Conservation (phyloP, 306 rosid species). For the Cicer chorassanicum region DNA sequence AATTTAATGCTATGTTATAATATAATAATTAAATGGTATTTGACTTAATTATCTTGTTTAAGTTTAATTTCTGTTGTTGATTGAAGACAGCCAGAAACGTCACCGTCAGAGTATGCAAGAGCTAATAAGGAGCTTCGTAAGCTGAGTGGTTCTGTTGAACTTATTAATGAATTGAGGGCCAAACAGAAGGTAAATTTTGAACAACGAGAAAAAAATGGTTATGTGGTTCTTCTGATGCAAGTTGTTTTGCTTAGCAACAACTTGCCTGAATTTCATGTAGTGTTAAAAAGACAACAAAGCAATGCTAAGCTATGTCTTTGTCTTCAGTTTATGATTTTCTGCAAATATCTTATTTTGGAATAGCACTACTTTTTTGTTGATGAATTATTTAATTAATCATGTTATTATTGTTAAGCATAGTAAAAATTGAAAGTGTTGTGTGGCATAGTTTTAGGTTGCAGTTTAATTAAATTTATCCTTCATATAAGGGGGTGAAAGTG, state of each 20-base stretch:
- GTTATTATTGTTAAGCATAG: neutral
- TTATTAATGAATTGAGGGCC: constrained; percentile 68
- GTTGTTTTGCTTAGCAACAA: neutral
- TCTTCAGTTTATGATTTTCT: constrained; percentile 16
- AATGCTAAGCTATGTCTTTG: neutral
- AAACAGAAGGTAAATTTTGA: constrained; percentile 66
- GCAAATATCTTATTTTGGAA: constrained; percentile 20
- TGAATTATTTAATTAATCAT: neutral
- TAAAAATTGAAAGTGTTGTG: neutral
- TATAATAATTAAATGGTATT: neutral
- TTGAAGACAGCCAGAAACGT: constrained; percentile 87
- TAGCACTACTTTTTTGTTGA: neutral
- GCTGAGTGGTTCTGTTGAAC: constrained; percentile 68
- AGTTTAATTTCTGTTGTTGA: constrained; percentile 49
- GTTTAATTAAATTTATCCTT: neutral
- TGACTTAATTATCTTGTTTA: constrained; percentile 28
- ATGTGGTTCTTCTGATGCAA: constrained; percentile 4
- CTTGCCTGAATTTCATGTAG: neutral
- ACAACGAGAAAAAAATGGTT: neutral
- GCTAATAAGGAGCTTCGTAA: constrained; percentile 92
- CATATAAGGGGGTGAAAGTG: neutral
- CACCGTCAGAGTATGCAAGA: constrained; percentile 78
- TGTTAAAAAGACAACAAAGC: constrained; percentile 8
- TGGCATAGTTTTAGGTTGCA: constrained; percentile 8
- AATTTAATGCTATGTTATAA: neutral